Percentiles rank a stretch among this genome's conserved stretches.
phyloP scores from a whole-genome alignment of 768 basidiomycete species.

The Aureoboletus auriporus region DNA sequence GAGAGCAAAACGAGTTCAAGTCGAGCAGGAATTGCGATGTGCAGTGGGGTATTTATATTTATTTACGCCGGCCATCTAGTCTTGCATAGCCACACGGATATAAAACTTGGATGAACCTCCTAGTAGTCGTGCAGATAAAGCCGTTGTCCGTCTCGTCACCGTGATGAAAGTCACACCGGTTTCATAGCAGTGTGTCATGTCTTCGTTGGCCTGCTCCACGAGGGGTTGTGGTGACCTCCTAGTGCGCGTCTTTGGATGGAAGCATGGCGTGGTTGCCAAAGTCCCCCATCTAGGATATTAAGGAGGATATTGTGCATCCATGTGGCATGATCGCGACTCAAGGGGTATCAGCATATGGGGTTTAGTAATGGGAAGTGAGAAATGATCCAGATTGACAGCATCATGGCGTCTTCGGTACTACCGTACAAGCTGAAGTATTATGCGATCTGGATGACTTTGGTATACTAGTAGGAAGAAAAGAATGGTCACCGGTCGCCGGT shows the following conservation, averaged over 20 bases:
- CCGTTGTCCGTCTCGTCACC: slow-evolving; percentile 41
- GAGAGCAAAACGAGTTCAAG: too few species aligned
- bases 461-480: background rate
- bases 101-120: slow-evolving; percentile 41
- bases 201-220: slow-evolving; percentile 39
- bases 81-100: background rate
- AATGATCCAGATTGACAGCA: slow-evolving; percentile 45
- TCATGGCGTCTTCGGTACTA: slow-evolving; percentile 65
- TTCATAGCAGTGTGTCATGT: slow-evolving; percentile 37
- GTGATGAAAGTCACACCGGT: slow-evolving; percentile 25
- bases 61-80: background rate
- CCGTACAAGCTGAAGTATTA: slow-evolving; percentile 39
- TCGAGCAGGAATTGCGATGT: too few species aligned
- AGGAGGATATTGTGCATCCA: too few species aligned
- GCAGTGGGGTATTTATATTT: too few species aligned
- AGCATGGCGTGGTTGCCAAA: slow-evolving; percentile 46
- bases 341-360: too few species aligned
- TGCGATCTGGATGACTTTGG: slow-evolving; percentile 48
- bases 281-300: too few species aligned
- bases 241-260: slow-evolving; percentile 39
- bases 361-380: slow-evolving; percentile 43
- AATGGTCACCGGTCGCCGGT: background rate
- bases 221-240: slow-evolving; percentile 36
- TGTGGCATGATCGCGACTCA: too few species aligned
- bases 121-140: slow-evolving; percentile 43